A percentile compares a stretch with the other conserved stretches of the same genome.
Evolutionary conservation across 1,139 yeast genomes (phyloP).

Genomic region (Candida dubliniensis): DNA sequence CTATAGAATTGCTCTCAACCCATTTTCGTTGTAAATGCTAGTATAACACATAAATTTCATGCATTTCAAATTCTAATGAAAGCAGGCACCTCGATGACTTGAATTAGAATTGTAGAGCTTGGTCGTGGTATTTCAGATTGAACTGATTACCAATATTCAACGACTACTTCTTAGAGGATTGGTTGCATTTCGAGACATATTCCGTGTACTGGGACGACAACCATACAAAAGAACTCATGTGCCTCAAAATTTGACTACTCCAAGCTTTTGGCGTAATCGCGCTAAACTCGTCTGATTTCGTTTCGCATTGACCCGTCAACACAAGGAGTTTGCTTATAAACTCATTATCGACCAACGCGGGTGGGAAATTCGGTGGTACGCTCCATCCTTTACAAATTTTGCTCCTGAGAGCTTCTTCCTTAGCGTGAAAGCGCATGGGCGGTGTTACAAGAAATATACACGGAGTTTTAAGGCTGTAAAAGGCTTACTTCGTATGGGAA

Average conservation of each 20-base stretch:
- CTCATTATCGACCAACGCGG: conserved; percentile 36
- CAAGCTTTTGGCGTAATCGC: conserved; percentile 27
- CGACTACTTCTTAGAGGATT: no score
- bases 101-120: no score
- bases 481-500: conserved; percentile 49
- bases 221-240: neutral
- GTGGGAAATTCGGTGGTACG: conserved; percentile 86
- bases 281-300: conserved; percentile 45
- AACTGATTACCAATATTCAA: no score
- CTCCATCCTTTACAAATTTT: conserved; percentile 48
- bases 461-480: conserved; percentile 4
- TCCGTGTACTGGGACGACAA: no score
- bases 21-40: no score
- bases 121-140: no score
- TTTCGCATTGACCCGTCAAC: conserved; percentile 72
- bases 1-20: no score
- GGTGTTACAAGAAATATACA: conserved; percentile 63
- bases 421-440: conserved; percentile 73
- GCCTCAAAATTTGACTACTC: neutral
- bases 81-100: no score
- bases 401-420: conserved; percentile 63
- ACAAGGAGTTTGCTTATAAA: conserved; percentile 29
- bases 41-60: no score
- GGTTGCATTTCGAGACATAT: no score
- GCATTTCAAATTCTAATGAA: no score